Evolutionary conservation across 2,329 filamentous ascomycete species (phyloP).

Genomic region (Coleophoma cylindrospora): DNA sequence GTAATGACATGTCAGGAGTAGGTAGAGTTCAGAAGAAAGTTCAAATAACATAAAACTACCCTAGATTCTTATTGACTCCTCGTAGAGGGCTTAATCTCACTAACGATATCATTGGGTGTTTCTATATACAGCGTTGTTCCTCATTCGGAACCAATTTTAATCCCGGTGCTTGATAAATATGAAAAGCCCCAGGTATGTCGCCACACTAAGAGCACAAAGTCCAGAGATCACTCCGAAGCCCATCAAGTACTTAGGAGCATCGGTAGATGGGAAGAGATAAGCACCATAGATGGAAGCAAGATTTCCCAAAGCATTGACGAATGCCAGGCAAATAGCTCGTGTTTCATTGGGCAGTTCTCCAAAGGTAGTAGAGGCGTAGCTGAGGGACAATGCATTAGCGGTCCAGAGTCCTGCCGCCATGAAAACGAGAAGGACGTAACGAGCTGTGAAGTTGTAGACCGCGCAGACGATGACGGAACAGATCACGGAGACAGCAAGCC

Average conservation of each 20-base stretch:
- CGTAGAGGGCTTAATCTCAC: not conserved
- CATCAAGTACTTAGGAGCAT: conserved; percentile 37
- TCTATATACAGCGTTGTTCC: no score
- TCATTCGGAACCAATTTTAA: no score
- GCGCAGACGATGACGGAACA: conserved; percentile 24
- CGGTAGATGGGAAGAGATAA: conserved; percentile 39
- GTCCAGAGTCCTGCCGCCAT: conserved; percentile 47
- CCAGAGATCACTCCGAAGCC: conserved; percentile 33
- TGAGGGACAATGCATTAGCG: conserved; percentile 40
- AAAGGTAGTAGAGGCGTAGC: conserved; percentile 42
- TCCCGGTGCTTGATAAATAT: no score
- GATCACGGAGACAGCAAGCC: conserved; percentile 31
- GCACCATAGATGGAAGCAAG: conserved; percentile 44
- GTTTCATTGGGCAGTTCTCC: conserved; percentile 39
- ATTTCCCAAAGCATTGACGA: conserved; percentile 45
- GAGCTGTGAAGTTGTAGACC: conserved; percentile 39
- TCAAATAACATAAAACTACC: not conserved
- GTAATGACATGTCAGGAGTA: no score
- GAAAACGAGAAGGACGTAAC: conserved; percentile 42
- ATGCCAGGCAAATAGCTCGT: conserved; percentile 38
- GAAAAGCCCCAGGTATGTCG: not conserved
- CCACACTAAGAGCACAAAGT: conserved; percentile 26
- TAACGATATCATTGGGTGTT: not conserved
- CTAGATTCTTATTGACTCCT: not conserved
- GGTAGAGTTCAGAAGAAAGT: no score